These are phyloP conservation scores for Hordeum marinum DNA, from an alignment of 176 grass and related monocot species.

Conservation along the genomic window DNA sequence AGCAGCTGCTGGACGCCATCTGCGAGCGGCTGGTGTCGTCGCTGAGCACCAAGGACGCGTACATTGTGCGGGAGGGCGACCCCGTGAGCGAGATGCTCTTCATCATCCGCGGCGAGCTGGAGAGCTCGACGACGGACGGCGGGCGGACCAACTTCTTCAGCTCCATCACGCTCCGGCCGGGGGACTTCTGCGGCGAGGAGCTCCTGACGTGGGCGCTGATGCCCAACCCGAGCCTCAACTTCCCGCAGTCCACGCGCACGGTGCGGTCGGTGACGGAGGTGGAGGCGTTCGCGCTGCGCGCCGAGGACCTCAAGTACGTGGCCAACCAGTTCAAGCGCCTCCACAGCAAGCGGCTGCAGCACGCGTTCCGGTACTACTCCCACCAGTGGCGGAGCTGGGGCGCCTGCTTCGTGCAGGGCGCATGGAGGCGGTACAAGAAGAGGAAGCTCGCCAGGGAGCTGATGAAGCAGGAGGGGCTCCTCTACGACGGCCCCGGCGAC, in stretches of 20 bases:
- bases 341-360: slow-evolving; percentile 91
- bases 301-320: slow-evolving; percentile 90
- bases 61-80: slow-evolving; percentile 84
- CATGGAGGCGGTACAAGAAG: slow-evolving; percentile 75
- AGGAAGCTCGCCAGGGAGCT: slow-evolving; percentile 75
- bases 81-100: slow-evolving; percentile 87
- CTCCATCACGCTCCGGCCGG: slow-evolving; percentile 78
- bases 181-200: slow-evolving; percentile 97
- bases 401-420: slow-evolving; percentile 78
- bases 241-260: slow-evolving; percentile 77
- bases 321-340: slow-evolving; percentile 95
- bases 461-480: slow-evolving; percentile 56
- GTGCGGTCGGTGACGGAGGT: slow-evolving; percentile 75
- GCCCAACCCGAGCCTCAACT: slow-evolving; percentile 80
- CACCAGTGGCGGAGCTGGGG: slow-evolving; percentile 97
- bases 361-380: slow-evolving; percentile 96
- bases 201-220: slow-evolving; percentile 91
- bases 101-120: slow-evolving; percentile 83
- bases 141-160: slow-evolving; percentile 91
- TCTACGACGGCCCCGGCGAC: neutral
- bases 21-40: slow-evolving; percentile 85
- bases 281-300: slow-evolving; percentile 85
- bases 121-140: slow-evolving; percentile 93
- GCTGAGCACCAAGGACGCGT: slow-evolving; percentile 86
- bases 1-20: slow-evolving; percentile 89